A percentile compares a stretch with the other conserved stretches of the same genome.
Conservation (phyloP, 495 filamentous ascomycete species). For the Penicillium argentinense region DNA sequence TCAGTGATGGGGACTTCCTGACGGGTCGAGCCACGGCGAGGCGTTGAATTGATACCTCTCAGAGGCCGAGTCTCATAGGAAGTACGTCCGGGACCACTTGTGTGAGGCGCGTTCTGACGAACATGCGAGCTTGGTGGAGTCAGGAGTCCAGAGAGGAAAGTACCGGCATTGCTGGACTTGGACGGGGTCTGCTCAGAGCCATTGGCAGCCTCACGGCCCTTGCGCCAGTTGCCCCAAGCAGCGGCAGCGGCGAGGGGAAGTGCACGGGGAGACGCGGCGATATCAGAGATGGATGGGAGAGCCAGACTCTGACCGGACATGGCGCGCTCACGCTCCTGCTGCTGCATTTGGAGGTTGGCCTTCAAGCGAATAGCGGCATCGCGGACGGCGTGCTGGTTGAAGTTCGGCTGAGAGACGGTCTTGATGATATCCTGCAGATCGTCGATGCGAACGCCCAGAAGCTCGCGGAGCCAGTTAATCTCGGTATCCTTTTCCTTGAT, state of each 20-base stretch:
- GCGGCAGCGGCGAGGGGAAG: conserved; percentile 79
- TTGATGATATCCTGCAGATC: conserved; percentile 91
- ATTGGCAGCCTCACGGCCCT: conserved; percentile 49
- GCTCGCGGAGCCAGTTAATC: conserved; percentile 90
- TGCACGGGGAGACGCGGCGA: conserved; percentile 74
- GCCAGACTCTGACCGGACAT: conserved; percentile 47
- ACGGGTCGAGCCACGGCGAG: conserved; percentile 33
- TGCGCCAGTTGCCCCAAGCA: conserved; percentile 85
- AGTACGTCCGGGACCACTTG: conserved; percentile 46
- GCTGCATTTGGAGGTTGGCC: conserved; percentile 95
- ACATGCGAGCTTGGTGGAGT: conserved; percentile 75
- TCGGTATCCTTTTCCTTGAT: conserved; percentile 89
- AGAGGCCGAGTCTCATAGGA: conserved; percentile 41
- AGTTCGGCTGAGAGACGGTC: conserved; percentile 68
- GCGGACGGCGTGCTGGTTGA: conserved; percentile 72
- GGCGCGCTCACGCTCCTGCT: conserved; percentile 83
- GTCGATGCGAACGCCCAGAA: conserved; percentile 84
- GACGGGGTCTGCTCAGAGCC: conserved; percentile 61
- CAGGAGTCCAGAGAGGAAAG: conserved; percentile 72
- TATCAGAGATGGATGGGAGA: conserved; percentile 56
- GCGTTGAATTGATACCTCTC: conserved; percentile 32
- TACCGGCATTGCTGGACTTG: conserved; percentile 50
- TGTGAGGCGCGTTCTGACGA: conserved; percentile 51
- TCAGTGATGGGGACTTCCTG: conserved; percentile 38
- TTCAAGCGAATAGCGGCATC: conserved; percentile 91